Conservation (phyloP, 768 basidiomycete genomes). For the Russula earlei region DNA sequence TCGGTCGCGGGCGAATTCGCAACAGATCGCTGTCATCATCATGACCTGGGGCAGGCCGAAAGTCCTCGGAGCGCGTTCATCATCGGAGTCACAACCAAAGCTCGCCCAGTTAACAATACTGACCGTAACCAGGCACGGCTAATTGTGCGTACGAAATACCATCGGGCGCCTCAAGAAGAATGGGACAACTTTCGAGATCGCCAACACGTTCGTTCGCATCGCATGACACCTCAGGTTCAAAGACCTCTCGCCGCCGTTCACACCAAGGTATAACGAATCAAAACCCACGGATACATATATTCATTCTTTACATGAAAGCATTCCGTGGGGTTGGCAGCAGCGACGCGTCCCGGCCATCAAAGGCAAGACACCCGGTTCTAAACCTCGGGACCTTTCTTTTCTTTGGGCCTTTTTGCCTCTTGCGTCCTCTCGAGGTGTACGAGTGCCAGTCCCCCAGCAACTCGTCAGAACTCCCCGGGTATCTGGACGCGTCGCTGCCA, state of each 20-base stretch:
- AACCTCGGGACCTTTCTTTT: slow-evolving; percentile 7
- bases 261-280: neutral
- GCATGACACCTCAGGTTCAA: no score
- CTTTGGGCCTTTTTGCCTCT: slow-evolving; percentile 3
- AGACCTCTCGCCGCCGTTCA: neutral
- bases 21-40: no score
- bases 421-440: slow-evolving; percentile 13
- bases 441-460: slow-evolving; percentile 9
- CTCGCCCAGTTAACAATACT: no score
- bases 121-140: no score
- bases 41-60: no score
- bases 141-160: no score
- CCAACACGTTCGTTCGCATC: neutral
- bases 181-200: no score
- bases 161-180: no score
- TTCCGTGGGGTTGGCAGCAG: slow-evolving; percentile 7
- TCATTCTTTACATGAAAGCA: neutral
- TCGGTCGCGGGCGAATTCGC: no score
- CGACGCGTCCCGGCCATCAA: slow-evolving; percentile 7
- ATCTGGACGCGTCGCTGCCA: slow-evolving; percentile 8
- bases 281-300: slow-evolving; percentile 1
- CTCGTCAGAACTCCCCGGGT: slow-evolving; percentile 14
- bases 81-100: no score
- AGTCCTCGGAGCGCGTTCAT: no score
- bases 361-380: slow-evolving; percentile 15